A percentile compares a stretch with the other conserved stretches of the same genome.
These are phyloP conservation scores for Ophiocordyceps sinensis DNA, from an alignment of 2,329 filamentous ascomycete species.

Conservation along the genomic window DNA sequence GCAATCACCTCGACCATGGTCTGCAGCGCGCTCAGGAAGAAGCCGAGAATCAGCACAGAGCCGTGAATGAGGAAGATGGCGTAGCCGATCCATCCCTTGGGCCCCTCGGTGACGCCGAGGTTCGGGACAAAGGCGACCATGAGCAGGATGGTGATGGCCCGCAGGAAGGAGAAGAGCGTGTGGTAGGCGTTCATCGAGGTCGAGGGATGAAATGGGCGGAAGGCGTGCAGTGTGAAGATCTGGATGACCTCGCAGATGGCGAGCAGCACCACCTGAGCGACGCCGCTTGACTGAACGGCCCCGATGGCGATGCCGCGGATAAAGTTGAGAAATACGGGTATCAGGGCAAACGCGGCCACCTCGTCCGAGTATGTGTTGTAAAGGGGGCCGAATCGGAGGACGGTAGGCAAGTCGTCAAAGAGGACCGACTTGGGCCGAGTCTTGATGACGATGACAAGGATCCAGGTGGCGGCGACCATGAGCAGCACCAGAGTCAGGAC, in stretches of 20 bases:
- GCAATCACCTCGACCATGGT: conserved; percentile 82
- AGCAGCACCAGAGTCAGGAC: conserved; percentile 60
- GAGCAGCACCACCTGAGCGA: conserved; percentile 81
- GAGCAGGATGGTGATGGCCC: conserved; percentile 61
- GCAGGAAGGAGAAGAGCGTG: conserved; percentile 63
- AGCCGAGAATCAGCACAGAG: conserved; percentile 74
- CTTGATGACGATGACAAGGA: conserved; percentile 64
- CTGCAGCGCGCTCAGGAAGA: conserved; percentile 82
- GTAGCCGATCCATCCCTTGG: conserved; percentile 93
- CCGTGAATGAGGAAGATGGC: conserved; percentile 77
- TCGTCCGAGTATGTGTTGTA: conserved; percentile 98
- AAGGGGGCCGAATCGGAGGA: conserved; percentile 79
- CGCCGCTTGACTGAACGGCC: conserved; percentile 81
- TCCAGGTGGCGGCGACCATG: conserved; percentile 60
- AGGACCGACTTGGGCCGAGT: conserved; percentile 74
- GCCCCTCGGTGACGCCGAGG: conserved; percentile 60
- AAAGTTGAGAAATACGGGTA: conserved; percentile 74
- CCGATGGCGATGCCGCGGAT: conserved; percentile 82
- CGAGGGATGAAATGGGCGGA: conserved; percentile 76
- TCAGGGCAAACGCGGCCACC: conserved; percentile 75
- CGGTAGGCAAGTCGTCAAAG: conserved; percentile 84
- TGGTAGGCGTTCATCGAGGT: conserved; percentile 98
- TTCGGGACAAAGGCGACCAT: conserved; percentile 77
- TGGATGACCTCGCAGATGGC: conserved; percentile 90
- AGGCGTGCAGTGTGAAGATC: conserved; percentile 73